A percentile compares a stretch with the other conserved stretches of the same genome.
phyloP scores from a whole-genome alignment of 768 basidiomycete genomes.

The Guyanaporus albipodus region DNA sequence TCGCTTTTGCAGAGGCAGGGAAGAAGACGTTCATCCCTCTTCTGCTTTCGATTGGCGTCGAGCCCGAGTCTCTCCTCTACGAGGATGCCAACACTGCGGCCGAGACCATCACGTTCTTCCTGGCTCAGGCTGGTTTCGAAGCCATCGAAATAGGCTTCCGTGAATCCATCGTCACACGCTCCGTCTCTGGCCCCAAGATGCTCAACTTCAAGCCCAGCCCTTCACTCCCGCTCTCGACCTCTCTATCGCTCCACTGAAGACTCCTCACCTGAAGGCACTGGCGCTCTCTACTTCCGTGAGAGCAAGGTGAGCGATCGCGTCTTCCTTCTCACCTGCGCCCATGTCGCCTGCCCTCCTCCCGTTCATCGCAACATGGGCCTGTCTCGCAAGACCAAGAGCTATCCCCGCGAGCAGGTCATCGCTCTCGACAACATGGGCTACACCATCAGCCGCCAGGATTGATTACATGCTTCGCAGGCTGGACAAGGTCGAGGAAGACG shows the following conservation, averaged over 20 bases:
- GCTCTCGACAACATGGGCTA: not conserved
- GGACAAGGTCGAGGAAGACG: not conserved
- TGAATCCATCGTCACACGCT: not conserved
- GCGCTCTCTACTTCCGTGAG: not conserved
- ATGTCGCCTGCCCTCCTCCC: not conserved
- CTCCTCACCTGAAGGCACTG: conserved; percentile 1
- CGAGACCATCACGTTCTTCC: not conserved
- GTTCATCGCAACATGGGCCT: not conserved
- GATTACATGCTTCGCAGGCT: not conserved
- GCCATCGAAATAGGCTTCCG: not conserved
- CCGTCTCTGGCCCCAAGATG: not conserved
- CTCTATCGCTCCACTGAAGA: not conserved
- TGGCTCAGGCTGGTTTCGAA: not conserved
- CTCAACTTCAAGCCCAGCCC: not conserved
- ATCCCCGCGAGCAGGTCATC: not conserved
- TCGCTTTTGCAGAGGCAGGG: not conserved
- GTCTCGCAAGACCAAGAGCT: not conserved
- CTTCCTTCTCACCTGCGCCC: not conserved
- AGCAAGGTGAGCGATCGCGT: not conserved
- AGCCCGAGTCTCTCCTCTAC: not conserved
- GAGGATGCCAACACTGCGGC: not conserved
- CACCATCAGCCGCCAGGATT: not conserved
- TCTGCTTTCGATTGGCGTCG: not conserved
- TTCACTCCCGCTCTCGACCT: conserved; percentile 3
- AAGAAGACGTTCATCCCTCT: not conserved